Conservation (phyloP, 495 filamentous ascomycete genomes). For the Aspergillus asperescens region DNA sequence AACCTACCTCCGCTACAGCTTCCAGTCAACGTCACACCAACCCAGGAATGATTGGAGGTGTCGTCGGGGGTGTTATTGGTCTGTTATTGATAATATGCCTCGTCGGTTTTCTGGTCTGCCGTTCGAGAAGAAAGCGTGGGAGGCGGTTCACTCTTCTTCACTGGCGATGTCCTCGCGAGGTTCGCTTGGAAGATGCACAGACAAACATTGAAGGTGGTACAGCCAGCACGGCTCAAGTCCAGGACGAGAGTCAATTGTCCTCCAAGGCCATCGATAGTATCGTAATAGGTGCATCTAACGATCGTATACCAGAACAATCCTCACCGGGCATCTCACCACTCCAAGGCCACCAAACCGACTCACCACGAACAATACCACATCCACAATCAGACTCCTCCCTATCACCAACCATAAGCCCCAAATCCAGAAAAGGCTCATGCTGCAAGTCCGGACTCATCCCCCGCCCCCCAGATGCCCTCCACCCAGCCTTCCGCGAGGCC, state of each 20-base stretch:
- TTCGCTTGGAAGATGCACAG: not conserved
- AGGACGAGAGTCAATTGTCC: not conserved
- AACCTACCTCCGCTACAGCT: not conserved
- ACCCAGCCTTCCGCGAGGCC: constrained; percentile 1
- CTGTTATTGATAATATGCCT: constrained; percentile 19
- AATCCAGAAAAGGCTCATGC: not conserved
- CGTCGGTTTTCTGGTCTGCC: constrained; percentile 19
- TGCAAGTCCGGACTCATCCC: not conserved
- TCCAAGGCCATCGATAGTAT: not conserved
- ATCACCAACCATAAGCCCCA: not conserved
- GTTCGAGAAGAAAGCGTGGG: constrained; percentile 19
- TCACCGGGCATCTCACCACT: not conserved
- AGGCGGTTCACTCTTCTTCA: constrained; percentile 14
- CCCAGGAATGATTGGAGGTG: constrained; percentile 27
- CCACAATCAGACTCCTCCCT: not conserved
- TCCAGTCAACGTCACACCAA: constrained; percentile 6
- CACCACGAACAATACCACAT: not conserved
- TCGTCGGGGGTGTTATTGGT: constrained; percentile 21
- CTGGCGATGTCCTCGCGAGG: constrained; percentile 11
- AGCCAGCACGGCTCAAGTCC: not conserved
- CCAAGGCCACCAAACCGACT: not conserved
- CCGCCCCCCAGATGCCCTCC: not conserved
- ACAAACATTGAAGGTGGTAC: not conserved
- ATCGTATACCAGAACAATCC: not conserved
- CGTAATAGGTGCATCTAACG: not conserved